Evolutionary conservation across 805 yeast species (phyloP).

Genomic region (Komagataella pastoris): DNA sequence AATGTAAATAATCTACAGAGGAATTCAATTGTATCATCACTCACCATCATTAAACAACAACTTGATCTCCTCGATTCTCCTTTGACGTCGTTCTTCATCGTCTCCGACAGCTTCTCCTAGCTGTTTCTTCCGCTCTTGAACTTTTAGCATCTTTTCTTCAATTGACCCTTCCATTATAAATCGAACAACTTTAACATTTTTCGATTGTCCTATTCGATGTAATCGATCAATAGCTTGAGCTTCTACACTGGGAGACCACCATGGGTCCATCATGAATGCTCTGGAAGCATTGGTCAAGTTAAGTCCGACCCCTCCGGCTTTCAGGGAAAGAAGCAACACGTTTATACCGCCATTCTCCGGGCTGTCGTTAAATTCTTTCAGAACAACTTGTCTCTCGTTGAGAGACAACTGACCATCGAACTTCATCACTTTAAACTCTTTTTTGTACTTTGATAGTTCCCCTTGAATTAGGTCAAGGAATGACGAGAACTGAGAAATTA

Average conservation of each 20-base stretch:
- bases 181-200: slow-evolving; percentile 58
- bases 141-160: slow-evolving; percentile 77
- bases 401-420: slow-evolving; percentile 75
- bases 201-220: slow-evolving; percentile 80
- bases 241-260: slow-evolving; percentile 93
- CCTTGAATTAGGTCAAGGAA: slow-evolving; percentile 63
- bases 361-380: slow-evolving; percentile 35
- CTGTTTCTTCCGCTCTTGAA: slow-evolving; percentile 75
- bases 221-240: slow-evolving; percentile 87
- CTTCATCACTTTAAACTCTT: slow-evolving; percentile 43
- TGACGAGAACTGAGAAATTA: slow-evolving; percentile 83
- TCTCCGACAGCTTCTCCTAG: slow-evolving; percentile 71
- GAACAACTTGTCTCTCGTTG: slow-evolving; percentile 47
- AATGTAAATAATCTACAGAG: slow-evolving; percentile 3
- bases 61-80: slow-evolving; percentile 62
- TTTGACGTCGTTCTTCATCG: slow-evolving; percentile 59
- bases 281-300: slow-evolving; percentile 75
- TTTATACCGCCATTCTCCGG: slow-evolving; percentile 14
- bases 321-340: slow-evolving; percentile 59
- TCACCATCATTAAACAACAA: slow-evolving; percentile 37
- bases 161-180: slow-evolving; percentile 75
- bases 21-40: slow-evolving; percentile 4
- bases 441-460: slow-evolving; percentile 32
- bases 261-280: slow-evolving; percentile 90
- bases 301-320: slow-evolving; percentile 92